Evolutionary conservation across 164 flowering plant genomes (phyloP).

Genomic region (Aristolochia californica): DNA sequence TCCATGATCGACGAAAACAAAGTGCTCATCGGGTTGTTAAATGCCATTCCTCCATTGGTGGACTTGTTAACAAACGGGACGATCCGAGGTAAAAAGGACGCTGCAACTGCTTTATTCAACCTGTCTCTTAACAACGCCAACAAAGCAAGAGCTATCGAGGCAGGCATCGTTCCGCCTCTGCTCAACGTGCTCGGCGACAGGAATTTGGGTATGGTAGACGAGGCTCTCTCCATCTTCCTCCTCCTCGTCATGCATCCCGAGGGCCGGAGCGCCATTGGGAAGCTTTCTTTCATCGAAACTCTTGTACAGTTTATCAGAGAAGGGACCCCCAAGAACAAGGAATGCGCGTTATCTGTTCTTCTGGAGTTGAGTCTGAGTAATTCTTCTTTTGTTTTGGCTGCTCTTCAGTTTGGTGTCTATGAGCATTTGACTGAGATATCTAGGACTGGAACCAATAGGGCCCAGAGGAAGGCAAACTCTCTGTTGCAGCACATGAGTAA

Average conservation of each 20-base stretch:
- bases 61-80: slow-evolving; percentile 52
- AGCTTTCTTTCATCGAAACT: slow-evolving; percentile 45
- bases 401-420: slow-evolving; percentile 67
- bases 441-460: slow-evolving; percentile 53
- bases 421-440: slow-evolving; percentile 44
- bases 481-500: slow-evolving; percentile 49
- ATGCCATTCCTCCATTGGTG: slow-evolving; percentile 76
- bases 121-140: slow-evolving; percentile 52
- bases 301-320: slow-evolving; percentile 43
- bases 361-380: slow-evolving; percentile 50
- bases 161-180: slow-evolving; percentile 56
- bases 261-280: slow-evolving; percentile 47
- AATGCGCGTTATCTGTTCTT: slow-evolving; percentile 61
- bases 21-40: slow-evolving; percentile 31
- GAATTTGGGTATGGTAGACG: slow-evolving; percentile 59
- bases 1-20: slow-evolving; percentile 80
- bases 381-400: slow-evolving; percentile 44
- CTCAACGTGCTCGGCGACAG: slow-evolving; percentile 34
- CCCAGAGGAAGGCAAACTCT: slow-evolving; percentile 63
- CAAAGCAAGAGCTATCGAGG: slow-evolving; percentile 51
- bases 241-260: slow-evolving; percentile 51
- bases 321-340: slow-evolving; percentile 78
- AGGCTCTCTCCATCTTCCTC: slow-evolving; percentile 57
- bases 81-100: slow-evolving; percentile 75
- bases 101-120: slow-evolving; percentile 75